A percentile compares a stretch with the other conserved stretches of the same genome.
These are phyloP conservation scores for Karstenula rhodostoma DNA, from an alignment of 2,329 filamentous ascomycete species.

Conservation along the genomic window DNA sequence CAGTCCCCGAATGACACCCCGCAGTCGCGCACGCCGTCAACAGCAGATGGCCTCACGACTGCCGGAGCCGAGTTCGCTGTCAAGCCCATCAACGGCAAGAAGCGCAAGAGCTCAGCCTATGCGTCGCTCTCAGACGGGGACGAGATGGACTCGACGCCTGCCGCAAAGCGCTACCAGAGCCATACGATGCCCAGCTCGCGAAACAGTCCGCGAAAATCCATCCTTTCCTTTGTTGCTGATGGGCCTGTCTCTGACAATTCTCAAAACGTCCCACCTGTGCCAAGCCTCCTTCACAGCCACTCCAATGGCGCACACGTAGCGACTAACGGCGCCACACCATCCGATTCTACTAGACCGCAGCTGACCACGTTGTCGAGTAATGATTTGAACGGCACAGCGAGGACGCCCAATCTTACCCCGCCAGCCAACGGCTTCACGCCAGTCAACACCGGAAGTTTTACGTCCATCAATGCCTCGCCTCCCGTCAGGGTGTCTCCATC, in stretches of 20 bases:
- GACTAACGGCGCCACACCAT: constrained; percentile 22
- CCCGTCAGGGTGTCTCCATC: constrained; percentile 24
- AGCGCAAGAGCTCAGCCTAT: constrained; percentile 46
- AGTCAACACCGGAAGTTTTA: constrained; percentile 35
- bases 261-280: constrained; percentile 39
- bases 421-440: constrained; percentile 29
- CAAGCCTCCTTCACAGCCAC: constrained; percentile 22
- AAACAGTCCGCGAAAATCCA: constrained; percentile 40
- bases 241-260: constrained; percentile 35
- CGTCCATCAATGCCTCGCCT: constrained; percentile 33
- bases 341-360: constrained; percentile 34
- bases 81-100: constrained; percentile 35
- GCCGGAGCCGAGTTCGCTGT: constrained; percentile 32
- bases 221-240: constrained; percentile 33
- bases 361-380: constrained; percentile 40
- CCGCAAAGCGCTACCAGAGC: constrained; percentile 39
- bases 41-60: constrained; percentile 21
- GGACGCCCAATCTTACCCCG: constrained; percentile 21
- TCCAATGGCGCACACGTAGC: constrained; percentile 30
- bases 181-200: constrained; percentile 36
- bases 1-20: constrained; percentile 44
- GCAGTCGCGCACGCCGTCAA: constrained; percentile 36
- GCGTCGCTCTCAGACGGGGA: constrained; percentile 43
- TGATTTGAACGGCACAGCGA: constrained; percentile 37
- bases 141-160: constrained; percentile 32